Percentiles rank a stretch among this genome's conserved stretches.
These are phyloP conservation scores for Lecanicillium sp. DNA, from an alignment of 2,329 filamentous ascomycete species.

Conservation along the genomic window DNA sequence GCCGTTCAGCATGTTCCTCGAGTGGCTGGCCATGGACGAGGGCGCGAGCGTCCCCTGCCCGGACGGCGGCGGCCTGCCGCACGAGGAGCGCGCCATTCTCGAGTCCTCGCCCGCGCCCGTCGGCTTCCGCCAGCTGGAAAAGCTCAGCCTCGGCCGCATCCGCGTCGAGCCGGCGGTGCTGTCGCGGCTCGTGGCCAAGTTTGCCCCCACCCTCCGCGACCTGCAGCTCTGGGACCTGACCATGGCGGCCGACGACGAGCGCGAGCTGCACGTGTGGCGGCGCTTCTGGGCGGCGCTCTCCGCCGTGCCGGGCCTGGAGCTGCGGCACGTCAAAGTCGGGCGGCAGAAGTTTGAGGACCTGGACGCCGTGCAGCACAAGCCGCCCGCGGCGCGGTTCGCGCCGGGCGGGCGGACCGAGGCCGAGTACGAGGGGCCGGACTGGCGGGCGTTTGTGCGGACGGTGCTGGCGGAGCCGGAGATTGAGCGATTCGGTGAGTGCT, in stretches of 20 bases:
- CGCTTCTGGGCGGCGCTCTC: constrained; percentile 31
- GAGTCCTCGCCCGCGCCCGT: constrained; percentile 21
- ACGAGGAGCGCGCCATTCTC: constrained; percentile 3
- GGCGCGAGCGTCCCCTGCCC: neutral
- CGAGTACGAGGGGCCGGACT: constrained; percentile 30
- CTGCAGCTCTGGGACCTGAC: constrained; percentile 42
- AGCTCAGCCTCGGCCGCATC: constrained; percentile 39
- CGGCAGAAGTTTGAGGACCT: constrained; percentile 20
- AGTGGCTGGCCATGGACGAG: constrained; percentile 30
- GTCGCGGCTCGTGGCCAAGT: constrained; percentile 33
- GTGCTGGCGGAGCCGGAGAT: constrained; percentile 19
- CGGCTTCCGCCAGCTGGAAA: constrained; percentile 29
- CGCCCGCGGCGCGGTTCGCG: neutral
- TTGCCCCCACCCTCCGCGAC: constrained; percentile 35
- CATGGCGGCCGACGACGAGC: neutral
- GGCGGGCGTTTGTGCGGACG: constrained; percentile 29
- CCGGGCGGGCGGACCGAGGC: constrained; percentile 5
- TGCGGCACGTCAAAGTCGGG: constrained; percentile 29
- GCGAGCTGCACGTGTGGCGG: constrained; percentile 28
- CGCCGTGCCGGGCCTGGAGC: constrained; percentile 25
- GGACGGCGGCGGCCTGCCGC: neutral
- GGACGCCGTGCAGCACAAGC: neutral
- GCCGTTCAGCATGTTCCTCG: constrained; percentile 27
- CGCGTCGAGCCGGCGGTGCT: constrained; percentile 25
- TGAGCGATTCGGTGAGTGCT: constrained; percentile 1